These are phyloP conservation scores for Alternaria brassicae DNA, from an alignment of 2,329 filamentous ascomycete species.

Conservation along the genomic window DNA sequence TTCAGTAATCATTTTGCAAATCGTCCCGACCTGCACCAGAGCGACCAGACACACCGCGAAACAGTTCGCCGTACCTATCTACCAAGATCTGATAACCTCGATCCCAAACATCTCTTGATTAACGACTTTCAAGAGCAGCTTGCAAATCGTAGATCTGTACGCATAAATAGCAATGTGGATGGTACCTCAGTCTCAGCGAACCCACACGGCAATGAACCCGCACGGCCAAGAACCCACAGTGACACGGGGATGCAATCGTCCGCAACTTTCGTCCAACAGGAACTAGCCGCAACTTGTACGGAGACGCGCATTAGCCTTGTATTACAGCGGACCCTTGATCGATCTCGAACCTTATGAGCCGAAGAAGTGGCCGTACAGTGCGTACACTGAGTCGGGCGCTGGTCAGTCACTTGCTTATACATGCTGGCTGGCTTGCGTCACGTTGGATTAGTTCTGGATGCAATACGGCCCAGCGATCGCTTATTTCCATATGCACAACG, in stretches of 20 bases:
- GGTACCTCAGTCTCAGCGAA: background rate
- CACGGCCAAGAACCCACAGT: background rate
- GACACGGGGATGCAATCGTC: background rate
- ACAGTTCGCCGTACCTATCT: background rate
- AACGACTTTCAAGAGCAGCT: background rate
- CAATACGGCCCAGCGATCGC: background rate
- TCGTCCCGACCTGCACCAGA: background rate
- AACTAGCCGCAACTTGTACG: constrained; percentile 14
- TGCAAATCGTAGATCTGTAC: background rate
- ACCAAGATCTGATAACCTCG: background rate
- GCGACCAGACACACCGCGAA: background rate
- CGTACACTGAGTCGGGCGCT: background rate
- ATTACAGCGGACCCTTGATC: constrained; percentile 16
- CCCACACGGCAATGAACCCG: too few species aligned
- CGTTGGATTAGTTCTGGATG: constrained; percentile 1
- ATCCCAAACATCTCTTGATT: background rate
- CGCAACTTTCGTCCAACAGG: constrained; percentile 3
- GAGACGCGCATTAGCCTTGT: constrained; percentile 1
- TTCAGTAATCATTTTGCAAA: constrained; percentile 3
- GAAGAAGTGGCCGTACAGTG: background rate
- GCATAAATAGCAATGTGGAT: background rate
- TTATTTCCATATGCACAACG: background rate
- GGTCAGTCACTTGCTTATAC: constrained; percentile 16
- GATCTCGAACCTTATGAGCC: constrained; percentile 9
- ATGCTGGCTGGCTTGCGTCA: constrained; percentile 13